Evolutionary conservation across 768 basidiomycete species (phyloP).

Genomic region (Pleurotus djamor): DNA sequence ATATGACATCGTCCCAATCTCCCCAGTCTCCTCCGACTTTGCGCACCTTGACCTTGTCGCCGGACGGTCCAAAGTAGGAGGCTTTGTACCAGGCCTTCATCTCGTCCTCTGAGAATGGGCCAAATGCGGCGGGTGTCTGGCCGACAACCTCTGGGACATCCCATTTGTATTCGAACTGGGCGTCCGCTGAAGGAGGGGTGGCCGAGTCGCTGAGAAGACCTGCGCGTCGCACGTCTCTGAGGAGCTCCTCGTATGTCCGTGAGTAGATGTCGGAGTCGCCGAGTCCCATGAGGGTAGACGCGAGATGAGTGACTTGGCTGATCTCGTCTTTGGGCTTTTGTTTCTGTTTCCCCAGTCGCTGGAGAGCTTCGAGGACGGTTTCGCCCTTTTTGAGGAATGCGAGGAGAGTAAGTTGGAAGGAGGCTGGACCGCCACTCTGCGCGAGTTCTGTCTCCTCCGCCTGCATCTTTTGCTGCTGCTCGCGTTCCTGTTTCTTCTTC

Average conservation of each 20-base stretch:
- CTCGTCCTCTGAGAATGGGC: constrained; percentile 80
- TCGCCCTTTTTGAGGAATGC: constrained; percentile 84
- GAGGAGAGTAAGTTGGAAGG: constrained; percentile 67
- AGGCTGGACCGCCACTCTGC: constrained; percentile 62
- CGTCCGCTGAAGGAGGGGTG: constrained; percentile 74
- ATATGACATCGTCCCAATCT: constrained; percentile 65
- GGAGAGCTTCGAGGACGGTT: constrained; percentile 85
- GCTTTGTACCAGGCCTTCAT: constrained; percentile 80
- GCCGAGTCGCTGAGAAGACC: constrained; percentile 68
- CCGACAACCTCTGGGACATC: constrained; percentile 43
- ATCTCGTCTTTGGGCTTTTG: constrained; percentile 41
- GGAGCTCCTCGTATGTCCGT: constrained; percentile 81
- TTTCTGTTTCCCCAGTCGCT: constrained; percentile 72
- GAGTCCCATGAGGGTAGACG: constrained; percentile 84
- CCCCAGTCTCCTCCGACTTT: constrained; percentile 70
- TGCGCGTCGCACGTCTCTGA: constrained; percentile 70
- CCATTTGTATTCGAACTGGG: constrained; percentile 85
- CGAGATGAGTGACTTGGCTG: constrained; percentile 74
- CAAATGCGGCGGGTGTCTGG: constrained; percentile 56
- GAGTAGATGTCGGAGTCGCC: constrained; percentile 88
- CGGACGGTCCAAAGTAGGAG: constrained; percentile 73
- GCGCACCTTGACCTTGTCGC: constrained; percentile 79
- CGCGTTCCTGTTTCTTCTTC: constrained; percentile 73
- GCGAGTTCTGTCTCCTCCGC: constrained; percentile 76
- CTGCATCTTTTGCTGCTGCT: constrained; percentile 64